Conservation (phyloP, 352 stramenopile species). For the Pythium coloratum region DNA sequence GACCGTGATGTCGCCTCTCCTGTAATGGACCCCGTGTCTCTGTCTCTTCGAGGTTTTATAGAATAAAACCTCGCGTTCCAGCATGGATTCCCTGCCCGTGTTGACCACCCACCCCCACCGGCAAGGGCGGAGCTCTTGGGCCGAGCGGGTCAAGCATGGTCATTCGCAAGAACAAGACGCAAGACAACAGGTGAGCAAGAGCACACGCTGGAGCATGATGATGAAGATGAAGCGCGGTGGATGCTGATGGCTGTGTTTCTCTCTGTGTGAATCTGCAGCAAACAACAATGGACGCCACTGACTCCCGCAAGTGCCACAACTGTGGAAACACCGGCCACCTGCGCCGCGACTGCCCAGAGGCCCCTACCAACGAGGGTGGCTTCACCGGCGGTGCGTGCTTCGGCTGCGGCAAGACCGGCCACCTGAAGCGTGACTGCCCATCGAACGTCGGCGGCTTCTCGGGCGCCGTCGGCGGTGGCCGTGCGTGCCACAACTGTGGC, state of each 20-base stretch:
- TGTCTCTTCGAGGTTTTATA: slow-evolving; percentile 25
- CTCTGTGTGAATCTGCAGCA: slow-evolving; percentile 3
- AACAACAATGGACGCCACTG: slow-evolving; percentile 44
- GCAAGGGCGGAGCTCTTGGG: not conserved
- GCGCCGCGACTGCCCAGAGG: slow-evolving; percentile 73
- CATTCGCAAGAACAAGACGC: slow-evolving; percentile 20
- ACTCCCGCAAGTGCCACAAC: slow-evolving; percentile 73
- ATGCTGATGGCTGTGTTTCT: not conserved
- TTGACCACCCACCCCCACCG: slow-evolving; percentile 18
- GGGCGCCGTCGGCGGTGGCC: slow-evolving; percentile 30
- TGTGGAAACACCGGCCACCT: slow-evolving; percentile 75
- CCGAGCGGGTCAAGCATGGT: slow-evolving; percentile 4
- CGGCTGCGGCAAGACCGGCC: slow-evolving; percentile 72
- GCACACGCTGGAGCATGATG: not conserved
- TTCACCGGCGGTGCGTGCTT: slow-evolving; percentile 58
- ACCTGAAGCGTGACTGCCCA: slow-evolving; percentile 85
- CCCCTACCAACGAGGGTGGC: slow-evolving; percentile 39
- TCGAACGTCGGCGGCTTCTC: slow-evolving; percentile 26
- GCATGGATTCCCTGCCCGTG: not conserved
- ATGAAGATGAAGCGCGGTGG: not conserved
- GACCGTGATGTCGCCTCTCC: slow-evolving; percentile 19
- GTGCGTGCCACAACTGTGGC: slow-evolving; percentile 85
- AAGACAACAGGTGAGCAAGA: slow-evolving; percentile 18
- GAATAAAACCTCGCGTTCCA: slow-evolving; percentile 17
- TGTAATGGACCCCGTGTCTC: slow-evolving; percentile 1